Evolutionary conservation across 306 rosid genomes (phyloP).

Genomic region (Inga laurina): DNA sequence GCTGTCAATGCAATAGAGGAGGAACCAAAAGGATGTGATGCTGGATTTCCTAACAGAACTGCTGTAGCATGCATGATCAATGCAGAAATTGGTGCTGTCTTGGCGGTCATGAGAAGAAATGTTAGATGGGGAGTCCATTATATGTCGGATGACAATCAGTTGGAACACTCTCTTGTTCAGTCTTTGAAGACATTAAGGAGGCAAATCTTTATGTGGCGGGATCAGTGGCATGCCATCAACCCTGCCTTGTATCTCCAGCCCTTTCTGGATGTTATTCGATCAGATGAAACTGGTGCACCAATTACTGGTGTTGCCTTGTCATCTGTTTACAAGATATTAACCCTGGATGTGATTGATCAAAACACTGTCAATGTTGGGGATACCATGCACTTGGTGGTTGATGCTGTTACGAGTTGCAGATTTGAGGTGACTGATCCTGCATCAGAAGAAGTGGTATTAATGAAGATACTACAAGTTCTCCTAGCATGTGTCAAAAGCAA

Average conservation of each 20-base stretch:
- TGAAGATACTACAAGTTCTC: conserved; percentile 95
- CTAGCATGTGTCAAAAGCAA: conserved; percentile 92
- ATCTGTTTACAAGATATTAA: conserved; percentile 89
- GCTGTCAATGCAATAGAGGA: conserved; percentile 72
- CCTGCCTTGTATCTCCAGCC: conserved; percentile 88
- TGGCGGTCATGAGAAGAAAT: conserved; percentile 97
- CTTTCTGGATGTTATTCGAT: conserved; percentile 88
- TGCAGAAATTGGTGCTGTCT: conserved; percentile 94
- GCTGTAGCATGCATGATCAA: conserved; percentile 91
- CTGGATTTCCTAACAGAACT: conserved; percentile 52
- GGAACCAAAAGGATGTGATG: conserved; percentile 62
- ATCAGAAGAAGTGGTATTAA: conserved; percentile 92
- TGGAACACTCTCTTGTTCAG: conserved; percentile 85
- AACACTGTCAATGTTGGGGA: conserved; percentile 74
- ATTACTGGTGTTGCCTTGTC: conserved; percentile 94
- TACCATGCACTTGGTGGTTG: conserved; percentile 93
- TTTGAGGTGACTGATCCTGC: conserved; percentile 99
- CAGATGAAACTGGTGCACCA: conserved; percentile 96
- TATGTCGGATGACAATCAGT: conserved; percentile 89
- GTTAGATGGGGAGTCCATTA: conserved; percentile 96
- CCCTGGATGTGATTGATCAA: conserved; percentile 85
- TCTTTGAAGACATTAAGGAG: conserved; percentile 79
- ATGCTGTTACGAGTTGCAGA: conserved; percentile 94
- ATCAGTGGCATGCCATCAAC: conserved; percentile 81
- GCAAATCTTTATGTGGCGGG: conserved; percentile 80